Conservation (phyloP, 2,329 filamentous ascomycete genomes). For the Cladosporium sp. region DNA sequence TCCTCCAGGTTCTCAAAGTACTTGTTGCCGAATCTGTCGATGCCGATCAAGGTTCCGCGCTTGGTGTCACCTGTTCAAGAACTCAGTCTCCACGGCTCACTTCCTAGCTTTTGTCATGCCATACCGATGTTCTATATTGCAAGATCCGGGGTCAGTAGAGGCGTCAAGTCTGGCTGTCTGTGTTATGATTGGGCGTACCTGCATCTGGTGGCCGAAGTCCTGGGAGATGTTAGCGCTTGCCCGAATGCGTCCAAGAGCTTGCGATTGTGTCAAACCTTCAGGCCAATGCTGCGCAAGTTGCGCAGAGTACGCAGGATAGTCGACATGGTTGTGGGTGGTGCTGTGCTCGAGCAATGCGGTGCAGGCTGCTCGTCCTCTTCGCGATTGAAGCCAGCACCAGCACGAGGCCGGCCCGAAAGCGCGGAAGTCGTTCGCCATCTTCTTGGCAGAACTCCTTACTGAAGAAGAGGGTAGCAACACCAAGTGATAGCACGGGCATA, state of each 20-base stretch:
- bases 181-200: constrained; percentile 58
- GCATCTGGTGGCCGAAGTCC: constrained; percentile 90
- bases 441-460: constrained; percentile 1
- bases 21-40: constrained; percentile 93
- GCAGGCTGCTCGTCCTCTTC: background rate
- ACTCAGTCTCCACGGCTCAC: constrained; percentile 26
- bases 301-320: constrained; percentile 79
- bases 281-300: constrained; percentile 80
- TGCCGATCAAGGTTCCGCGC: constrained; percentile 77
- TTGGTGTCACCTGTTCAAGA: constrained; percentile 82
- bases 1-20: constrained; percentile 89
- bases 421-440: background rate
- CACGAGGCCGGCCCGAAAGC: background rate
- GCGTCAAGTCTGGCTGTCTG: background rate
- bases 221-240: constrained; percentile 41
- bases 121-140: constrained; percentile 33
- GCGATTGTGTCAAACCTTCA: constrained; percentile 60
- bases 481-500: background rate
- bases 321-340: constrained; percentile 66
- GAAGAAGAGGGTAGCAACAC: constrained; percentile 1
- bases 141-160: background rate
- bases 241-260: background rate
- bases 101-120: constrained; percentile 10
- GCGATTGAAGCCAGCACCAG: constrained; percentile 3
- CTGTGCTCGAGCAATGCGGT: constrained; percentile 2